Base-by-base conservation (phyloP, 2,329 filamentous ascomycete species). In the Cordyceps pruinosa region DNA sequence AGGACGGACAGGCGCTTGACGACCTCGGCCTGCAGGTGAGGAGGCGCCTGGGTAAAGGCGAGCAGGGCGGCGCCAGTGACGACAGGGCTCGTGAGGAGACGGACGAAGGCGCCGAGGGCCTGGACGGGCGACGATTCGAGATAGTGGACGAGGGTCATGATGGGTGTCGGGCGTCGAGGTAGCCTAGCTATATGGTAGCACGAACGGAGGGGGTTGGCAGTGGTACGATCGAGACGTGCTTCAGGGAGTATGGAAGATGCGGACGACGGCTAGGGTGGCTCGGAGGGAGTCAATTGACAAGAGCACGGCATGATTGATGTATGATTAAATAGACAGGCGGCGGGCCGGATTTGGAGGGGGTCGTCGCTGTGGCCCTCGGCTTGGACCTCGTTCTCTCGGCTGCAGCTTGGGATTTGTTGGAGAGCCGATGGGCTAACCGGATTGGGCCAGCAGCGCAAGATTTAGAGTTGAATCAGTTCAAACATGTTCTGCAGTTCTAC, bases 11-110 rank as follows among this genome's bases (percentile, higher is more conserved):
- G 48, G 6, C 57, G 52, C 26, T 32, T 39, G 17, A 60, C 39
- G 12, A 60, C 25, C 13, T 47, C 44, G 8, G 32, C 52, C 32
- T 44, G 58, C 25, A 59, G 13, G 25, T 39, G 8, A 13, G 61
- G 52, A 1, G 62, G 60, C 0, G 60, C 53, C 12, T 39, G 53
- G 15, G 48, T 17, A 3, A 64, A 52, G 10, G 60, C 58, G 10
- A 61, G 39, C 7, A 64, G 58, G 1, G 62, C 58, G 7, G 60
- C 55, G 25, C 62, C 62, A 1, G 62, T 62, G 26, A 64, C 25
- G 32, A 58, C 34, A 1, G 62, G 62, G 4, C 59, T 60, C 28
- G 59, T 50, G n/a, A 64, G 34, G 10, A 41, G 37, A 23, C 47
- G 35, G 28, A 55, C 56, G 32, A 57, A 41, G n/a, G 47, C 23